These are phyloP conservation scores for Plasmodium vivax DNA, from an alignment of 169 alveolate genomes.

Conservation along the genomic window DNA sequence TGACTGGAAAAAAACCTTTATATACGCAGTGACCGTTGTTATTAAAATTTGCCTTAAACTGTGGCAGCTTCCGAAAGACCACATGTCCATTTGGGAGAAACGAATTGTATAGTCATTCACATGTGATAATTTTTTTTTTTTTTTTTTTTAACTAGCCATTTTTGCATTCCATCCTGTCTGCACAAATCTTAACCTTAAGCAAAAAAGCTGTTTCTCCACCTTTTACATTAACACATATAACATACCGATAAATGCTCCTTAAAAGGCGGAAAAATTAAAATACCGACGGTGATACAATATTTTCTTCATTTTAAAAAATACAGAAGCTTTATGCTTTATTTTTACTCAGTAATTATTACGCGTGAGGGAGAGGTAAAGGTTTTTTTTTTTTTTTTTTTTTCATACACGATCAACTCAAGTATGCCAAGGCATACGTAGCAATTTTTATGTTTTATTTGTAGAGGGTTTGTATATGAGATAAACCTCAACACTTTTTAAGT, in stretches of 20 bases:
- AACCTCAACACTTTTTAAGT: neutral
- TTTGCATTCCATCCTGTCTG: neutral
- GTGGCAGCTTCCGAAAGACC: neutral
- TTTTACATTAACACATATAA: neutral
- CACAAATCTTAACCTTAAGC: neutral
- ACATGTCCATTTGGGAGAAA: neutral
- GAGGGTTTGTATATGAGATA: neutral
- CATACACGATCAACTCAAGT: neutral
- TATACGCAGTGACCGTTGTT: neutral
- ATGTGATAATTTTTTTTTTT: neutral
- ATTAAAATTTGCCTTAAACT: neutral
- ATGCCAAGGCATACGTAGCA: neutral
- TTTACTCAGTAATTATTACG: neutral
- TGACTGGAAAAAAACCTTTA: neutral
- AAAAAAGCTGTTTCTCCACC: neutral
- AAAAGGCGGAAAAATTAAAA: neutral
- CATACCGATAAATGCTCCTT: neutral
- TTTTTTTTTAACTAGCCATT: neutral
- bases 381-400: neutral
- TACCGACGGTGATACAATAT: neutral
- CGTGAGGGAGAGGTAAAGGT: neutral
- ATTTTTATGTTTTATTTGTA: neutral
- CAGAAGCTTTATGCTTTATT: neutral
- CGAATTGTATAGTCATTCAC: neutral
- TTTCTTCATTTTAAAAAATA: neutral